Conservation (phyloP, 768 basidiomycete species). For the Leccinellum luteum region DNA sequence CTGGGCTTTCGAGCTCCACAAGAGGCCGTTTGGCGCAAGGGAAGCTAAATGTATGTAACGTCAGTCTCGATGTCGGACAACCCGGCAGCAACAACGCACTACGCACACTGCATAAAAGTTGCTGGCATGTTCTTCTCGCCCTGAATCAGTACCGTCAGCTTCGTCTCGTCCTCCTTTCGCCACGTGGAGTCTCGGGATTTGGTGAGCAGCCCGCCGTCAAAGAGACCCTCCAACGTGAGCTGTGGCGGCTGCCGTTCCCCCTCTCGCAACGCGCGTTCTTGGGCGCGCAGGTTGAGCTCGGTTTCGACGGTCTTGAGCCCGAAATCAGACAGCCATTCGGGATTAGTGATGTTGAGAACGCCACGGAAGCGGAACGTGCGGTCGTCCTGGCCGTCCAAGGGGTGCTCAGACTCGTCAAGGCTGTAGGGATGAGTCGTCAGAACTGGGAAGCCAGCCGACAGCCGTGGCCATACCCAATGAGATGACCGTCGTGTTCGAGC, state of each 20-base stretch:
- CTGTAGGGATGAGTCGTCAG: conserved; percentile 26
- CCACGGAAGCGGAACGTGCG: conserved; percentile 50
- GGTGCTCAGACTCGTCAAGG: conserved; percentile 47
- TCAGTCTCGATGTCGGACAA: neutral
- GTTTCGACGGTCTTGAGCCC: conserved; percentile 41
- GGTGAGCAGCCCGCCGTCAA: conserved; percentile 20
- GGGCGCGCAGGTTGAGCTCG: conserved; percentile 44
- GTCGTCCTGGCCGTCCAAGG: conserved; percentile 28
- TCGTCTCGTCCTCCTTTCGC: conserved; percentile 16
- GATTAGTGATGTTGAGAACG: conserved; percentile 41
- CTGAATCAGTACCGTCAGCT: conserved; percentile 41
- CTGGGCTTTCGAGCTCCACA: conserved; percentile 31
- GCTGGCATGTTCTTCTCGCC: conserved; percentile 41
- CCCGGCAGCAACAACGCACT: conserved; percentile 2
- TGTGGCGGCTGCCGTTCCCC: conserved; percentile 18
- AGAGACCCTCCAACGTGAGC: conserved; percentile 38
- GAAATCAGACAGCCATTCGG: conserved; percentile 48
- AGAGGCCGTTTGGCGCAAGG: conserved; percentile 29
- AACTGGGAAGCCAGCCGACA: neutral
- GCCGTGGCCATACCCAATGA: conserved; percentile 25
- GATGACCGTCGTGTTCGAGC: conserved; percentile 24
- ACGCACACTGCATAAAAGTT: conserved; percentile 40
- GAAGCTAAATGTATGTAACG: conserved; percentile 20
- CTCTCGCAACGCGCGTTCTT: conserved; percentile 24
- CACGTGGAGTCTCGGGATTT: conserved; percentile 13